phyloP scores from a whole-genome alignment of 2,329 filamentous ascomycete species.

The Lasiodiplodia gonubiensis region DNA sequence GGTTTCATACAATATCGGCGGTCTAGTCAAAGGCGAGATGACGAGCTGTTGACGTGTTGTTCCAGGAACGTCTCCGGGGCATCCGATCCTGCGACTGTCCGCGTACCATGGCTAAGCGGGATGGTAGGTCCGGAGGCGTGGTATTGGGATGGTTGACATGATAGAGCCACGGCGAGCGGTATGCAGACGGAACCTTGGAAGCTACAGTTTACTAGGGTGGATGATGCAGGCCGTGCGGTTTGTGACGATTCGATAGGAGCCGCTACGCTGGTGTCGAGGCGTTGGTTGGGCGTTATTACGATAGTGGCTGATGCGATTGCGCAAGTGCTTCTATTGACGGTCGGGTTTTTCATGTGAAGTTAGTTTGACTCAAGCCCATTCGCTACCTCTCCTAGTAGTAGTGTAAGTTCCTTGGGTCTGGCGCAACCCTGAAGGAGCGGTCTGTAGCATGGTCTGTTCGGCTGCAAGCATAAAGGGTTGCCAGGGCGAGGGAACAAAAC shows the following conservation, averaged over 20 bases:
- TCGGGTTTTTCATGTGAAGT: not conserved
- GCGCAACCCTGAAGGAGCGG: not conserved
- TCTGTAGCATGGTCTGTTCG: not conserved
- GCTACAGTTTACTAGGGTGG: not conserved
- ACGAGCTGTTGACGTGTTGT: not conserved
- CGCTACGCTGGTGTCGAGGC: not conserved
- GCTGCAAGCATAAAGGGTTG: not conserved
- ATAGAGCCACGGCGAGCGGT: not conserved
- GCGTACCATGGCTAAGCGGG: not conserved
- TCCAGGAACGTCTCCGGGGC: not conserved
- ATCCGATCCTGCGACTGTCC: not conserved
- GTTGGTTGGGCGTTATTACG: slow-evolving; percentile 3
- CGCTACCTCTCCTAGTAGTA: not conserved
- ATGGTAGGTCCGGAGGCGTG: not conserved
- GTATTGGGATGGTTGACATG: not conserved
- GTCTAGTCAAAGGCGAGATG: not conserved
- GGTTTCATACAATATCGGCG: not conserved
- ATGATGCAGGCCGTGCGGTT: not conserved
- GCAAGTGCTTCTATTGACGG: not conserved
- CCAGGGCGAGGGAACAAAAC: not conserved
- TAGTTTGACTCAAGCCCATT: not conserved
- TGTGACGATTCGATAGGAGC: not conserved
- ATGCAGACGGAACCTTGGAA: not conserved
- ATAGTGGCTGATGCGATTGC: not conserved
- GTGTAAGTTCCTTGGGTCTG: not conserved